Evolutionary conservation across 2,329 filamentous ascomycete species (phyloP), one percentile per base, ranked within the genome.

Genomic region (Aschersonia sp.): DNA sequence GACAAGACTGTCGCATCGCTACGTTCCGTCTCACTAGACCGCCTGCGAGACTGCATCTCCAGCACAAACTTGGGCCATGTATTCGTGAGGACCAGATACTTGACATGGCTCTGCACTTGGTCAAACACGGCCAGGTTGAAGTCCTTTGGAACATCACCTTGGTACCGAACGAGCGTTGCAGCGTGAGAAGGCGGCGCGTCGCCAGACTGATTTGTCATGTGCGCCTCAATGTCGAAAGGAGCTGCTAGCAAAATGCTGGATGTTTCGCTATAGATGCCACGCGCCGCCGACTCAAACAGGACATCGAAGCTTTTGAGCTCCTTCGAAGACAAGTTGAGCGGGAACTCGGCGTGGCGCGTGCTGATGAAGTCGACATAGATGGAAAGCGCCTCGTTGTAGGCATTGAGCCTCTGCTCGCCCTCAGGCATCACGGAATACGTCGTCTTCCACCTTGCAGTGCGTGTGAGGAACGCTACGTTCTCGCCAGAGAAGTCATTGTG

Each of bases 401-500:
- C 64, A 32, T 73, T 64, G 12, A 66, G 67, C 1, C 41, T 9
- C 6, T 43, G 42, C 6, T 47, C 44, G 7, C 41, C 32, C 9
- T 29, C 41, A 1, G 48, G 30, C 1, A 46, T 43, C 4, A 48
- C 46, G 48, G 53, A 35, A 54, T 55, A 53, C 1, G 58, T 58
- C 3, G 56, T 53, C 56, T 75, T 78, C 75, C 77, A 83, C 45
- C 69, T 65, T 1, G 69, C 63, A 2, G 80, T 69, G 28, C 67
- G 64, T 10, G 69, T 76, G 2, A 84, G 64, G 59, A 84, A 84
- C 38, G 78, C 73, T 53, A 84, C 78, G 58, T 85, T 85, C 59
- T 85, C 81, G 9, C 79, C 80, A 0, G 80, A 83, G 56, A 85
- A 84, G 53, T 85, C 81, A 41, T 73, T 70, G 0, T 75, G 66